Conservation (phyloP, 768 basidiomycete species). For the Psilocybe subaeruginosa region DNA sequence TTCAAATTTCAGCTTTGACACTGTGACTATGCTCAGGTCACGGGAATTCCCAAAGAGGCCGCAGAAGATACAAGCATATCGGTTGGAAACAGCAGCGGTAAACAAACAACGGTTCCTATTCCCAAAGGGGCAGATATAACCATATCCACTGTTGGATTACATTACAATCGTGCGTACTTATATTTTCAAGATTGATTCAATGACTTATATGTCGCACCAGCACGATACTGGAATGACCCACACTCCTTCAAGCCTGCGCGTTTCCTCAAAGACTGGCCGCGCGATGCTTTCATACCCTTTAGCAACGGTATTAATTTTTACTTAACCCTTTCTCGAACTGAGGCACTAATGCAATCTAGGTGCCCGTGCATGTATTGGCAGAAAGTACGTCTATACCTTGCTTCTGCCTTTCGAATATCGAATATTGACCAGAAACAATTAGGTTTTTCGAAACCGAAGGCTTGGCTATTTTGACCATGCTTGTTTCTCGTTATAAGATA, state of each 20-base stretch:
- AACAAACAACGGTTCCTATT: conserved; percentile 39
- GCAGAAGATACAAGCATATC: conserved; percentile 49
- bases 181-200: background rate
- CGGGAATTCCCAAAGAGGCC: conserved; percentile 44
- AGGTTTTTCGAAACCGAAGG: conserved; percentile 59
- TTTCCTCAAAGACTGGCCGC: conserved; percentile 56
- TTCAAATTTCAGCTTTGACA: background rate
- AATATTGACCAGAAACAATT: background rate
- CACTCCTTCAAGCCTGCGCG: conserved; percentile 46
- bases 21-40: conserved; percentile 29
- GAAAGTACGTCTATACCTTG: conserved; percentile 17
- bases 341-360: conserved; percentile 8
- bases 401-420: background rate
- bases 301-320: conserved; percentile 35
- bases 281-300: conserved; percentile 58
- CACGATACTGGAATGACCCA: conserved; percentile 60
- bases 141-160: conserved; percentile 42
- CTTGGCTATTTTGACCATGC: conserved; percentile 51
- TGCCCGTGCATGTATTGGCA: conserved; percentile 26
- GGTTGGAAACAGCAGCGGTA: conserved; percentile 37
- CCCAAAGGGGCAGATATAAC: conserved; percentile 44
- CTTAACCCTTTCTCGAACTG: background rate
- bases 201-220: conserved; percentile 27
- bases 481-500: conserved; percentile 49
- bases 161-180: conserved; percentile 50